A percentile compares a stretch with the other conserved stretches of the same genome.
phyloP scores from a whole-genome alignment of 2,329 filamentous ascomycete species.

The Curvularia spicifera region DNA sequence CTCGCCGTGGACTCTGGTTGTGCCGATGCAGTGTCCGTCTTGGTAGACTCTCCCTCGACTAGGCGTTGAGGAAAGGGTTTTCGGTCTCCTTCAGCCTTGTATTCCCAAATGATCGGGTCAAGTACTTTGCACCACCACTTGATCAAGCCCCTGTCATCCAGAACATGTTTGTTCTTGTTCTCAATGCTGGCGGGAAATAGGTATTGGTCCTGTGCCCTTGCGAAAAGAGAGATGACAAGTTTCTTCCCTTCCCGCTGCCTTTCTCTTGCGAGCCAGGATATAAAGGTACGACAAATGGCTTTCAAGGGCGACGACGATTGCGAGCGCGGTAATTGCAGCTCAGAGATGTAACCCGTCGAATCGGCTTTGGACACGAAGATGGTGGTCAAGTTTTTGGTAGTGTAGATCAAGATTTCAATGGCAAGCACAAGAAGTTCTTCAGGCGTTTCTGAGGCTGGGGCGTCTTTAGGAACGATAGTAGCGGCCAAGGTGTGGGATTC shows the following conservation, averaged over 20 bases:
- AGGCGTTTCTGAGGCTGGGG: slow-evolving; percentile 24
- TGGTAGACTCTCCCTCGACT: slow-evolving; percentile 34
- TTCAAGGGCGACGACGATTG: slow-evolving; percentile 72
- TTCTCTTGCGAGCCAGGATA: slow-evolving; percentile 74
- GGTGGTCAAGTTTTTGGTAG: slow-evolving; percentile 77
- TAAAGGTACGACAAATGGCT: slow-evolving; percentile 74
- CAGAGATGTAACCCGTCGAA: slow-evolving; percentile 84
- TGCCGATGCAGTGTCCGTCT: slow-evolving; percentile 22
- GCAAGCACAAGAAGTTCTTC: slow-evolving; percentile 75
- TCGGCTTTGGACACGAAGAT: slow-evolving; percentile 97
- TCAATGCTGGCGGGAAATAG: slow-evolving; percentile 91
- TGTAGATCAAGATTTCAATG: slow-evolving; percentile 87
- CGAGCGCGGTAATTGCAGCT: slow-evolving; percentile 62
- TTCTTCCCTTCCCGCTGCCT: slow-evolving; percentile 69
- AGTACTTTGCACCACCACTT: slow-evolving; percentile 95
- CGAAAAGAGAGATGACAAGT: slow-evolving; percentile 87
- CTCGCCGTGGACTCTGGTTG: slow-evolving; percentile 57
- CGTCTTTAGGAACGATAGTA: slow-evolving; percentile 53
- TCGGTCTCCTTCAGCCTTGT: slow-evolving; percentile 53
- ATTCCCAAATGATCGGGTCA: slow-evolving; percentile 71
- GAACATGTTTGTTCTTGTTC: slow-evolving; percentile 83
- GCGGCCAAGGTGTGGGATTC: slow-evolving; percentile 80
- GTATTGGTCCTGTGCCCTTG: slow-evolving; percentile 89
- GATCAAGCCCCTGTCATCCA: slow-evolving; percentile 88
- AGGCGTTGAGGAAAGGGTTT: slow-evolving; percentile 42